Base-by-base conservation (phyloP, 352 stramenopile genomes). In the Peronospora destructor region DNA sequence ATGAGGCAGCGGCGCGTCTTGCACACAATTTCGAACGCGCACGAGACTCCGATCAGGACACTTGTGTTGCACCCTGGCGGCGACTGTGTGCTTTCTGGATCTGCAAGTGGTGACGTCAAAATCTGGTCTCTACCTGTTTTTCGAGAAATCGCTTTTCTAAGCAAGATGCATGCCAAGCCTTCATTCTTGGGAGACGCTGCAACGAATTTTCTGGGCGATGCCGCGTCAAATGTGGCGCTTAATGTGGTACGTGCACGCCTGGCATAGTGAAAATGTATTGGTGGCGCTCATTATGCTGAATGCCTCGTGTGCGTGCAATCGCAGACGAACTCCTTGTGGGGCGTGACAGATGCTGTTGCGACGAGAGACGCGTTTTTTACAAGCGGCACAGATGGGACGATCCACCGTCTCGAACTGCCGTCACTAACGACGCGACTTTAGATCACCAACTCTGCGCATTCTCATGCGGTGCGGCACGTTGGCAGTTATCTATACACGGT, bases 41-140 rank as follows among this genome's bases (percentile, higher is more conserved):
- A 94, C 37, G 82, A 94, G 55, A 91, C 81, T 6, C 68, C 78
- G 6, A 87, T 94, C 64, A 92, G 81, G 50, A 89, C 74, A 33
- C 61, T 94, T 6, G 78, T 73, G 37, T 35, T 92, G 32, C 84
- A 94, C 26, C 79, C 84, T 17, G 84, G 73, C 25, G 78, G 81
- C 4, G 66, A 82, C n/a, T 94, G 79, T 34, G 63, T 94, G 40
- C 66, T 94, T 6, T 92, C 84, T 12, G 84, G 84, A 6, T 92
- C 84, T 0, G 77, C 84, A 19, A 80, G 76, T 14, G 84, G 84
- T 4, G 84, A 92, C 44, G 67, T 94, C 37, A 94, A 94, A 67
- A 91, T 94, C 42, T 94, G 83, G 83, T 87, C 83, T 11, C 54
- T 94, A 19, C 81, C 83, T 9, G 81, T 91, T 35, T 94, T 94